Conservation (phyloP, 768 basidiomycete genomes). For the Boletus subparvulus region DNA sequence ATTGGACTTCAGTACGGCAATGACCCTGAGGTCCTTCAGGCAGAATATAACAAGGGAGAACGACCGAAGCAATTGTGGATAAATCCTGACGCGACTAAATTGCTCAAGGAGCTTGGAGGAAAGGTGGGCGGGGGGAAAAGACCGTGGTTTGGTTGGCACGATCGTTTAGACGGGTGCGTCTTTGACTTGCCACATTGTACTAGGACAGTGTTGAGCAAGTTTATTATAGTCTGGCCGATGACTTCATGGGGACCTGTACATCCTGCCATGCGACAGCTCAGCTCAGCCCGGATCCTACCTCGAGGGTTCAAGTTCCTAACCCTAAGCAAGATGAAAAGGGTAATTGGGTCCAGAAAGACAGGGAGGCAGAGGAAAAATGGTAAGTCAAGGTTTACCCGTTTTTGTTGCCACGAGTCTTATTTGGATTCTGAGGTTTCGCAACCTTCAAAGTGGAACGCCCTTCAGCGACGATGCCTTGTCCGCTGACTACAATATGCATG, state of each 20-base stretch:
- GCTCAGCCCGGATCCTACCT: neutral
- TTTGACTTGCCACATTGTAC: neutral
- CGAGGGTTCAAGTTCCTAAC: neutral
- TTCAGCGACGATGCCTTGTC: neutral
- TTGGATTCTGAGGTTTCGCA: neutral
- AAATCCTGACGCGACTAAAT: neutral
- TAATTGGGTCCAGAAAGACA: neutral
- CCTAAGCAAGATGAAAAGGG: neutral
- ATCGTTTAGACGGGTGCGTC: neutral
- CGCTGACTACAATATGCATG: neutral
- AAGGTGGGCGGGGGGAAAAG: neutral
- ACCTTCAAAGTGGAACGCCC: neutral
- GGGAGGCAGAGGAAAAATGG: neutral
- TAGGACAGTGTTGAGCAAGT: neutral
- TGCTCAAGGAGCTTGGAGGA: neutral
- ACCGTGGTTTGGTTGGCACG: constrained; percentile 6
- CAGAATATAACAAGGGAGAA: neutral
- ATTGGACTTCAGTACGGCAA: constrained; percentile 2
- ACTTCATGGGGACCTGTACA: constrained; percentile 2
- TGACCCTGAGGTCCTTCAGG: neutral
- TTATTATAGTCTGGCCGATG: neutral
- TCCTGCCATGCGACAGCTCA: constrained; percentile 4
- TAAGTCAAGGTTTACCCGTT: neutral
- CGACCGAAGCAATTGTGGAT: neutral
- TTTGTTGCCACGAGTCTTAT: neutral